phyloP scores from a whole-genome alignment of 2,329 filamentous ascomycete species.

The Cryphonectria radicalis region DNA sequence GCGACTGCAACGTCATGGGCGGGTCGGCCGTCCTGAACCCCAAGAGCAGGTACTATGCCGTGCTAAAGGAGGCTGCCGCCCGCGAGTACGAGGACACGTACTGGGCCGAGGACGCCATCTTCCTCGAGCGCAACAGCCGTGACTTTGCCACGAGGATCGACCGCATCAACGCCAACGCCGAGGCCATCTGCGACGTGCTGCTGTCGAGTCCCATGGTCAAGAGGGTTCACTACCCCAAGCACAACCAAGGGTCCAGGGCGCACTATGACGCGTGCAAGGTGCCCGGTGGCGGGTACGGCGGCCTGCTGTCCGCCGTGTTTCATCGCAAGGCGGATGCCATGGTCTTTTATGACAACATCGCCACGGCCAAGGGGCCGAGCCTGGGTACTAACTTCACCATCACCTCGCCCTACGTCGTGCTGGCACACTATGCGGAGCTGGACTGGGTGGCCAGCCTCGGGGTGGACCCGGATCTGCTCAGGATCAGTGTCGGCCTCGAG shows the following conservation, averaged over 20 bases:
- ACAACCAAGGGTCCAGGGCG: constrained; percentile 62
- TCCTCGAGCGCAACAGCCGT: constrained; percentile 94
- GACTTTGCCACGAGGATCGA: constrained; percentile 85
- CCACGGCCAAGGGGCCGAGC: constrained; percentile 92
- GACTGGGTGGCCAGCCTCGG: constrained; percentile 88
- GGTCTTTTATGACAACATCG: constrained; percentile 81
- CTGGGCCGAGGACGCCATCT: constrained; percentile 92
- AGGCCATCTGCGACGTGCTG: constrained; percentile 78
- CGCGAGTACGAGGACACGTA: constrained; percentile 83
- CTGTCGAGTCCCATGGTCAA: constrained; percentile 67
- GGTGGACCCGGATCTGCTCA: constrained; percentile 77
- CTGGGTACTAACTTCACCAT: constrained; percentile 97
- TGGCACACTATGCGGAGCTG: constrained; percentile 90
- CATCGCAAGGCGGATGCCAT: constrained; percentile 70
- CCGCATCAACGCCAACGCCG: constrained; percentile 83
- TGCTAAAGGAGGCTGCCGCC: constrained; percentile 68
- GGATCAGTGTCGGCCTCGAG: constrained; percentile 90
- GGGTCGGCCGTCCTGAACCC: constrained; percentile 72
- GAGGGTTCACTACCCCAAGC: constrained; percentile 85
- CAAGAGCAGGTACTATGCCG: constrained; percentile 69
- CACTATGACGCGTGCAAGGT: constrained; percentile 82
- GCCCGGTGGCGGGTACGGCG: constrained; percentile 82
- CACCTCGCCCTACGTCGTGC: constrained; percentile 84
- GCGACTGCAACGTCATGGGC: constrained; percentile 98
- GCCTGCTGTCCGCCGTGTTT: constrained; percentile 85